Evolutionary conservation across 1,284 basidiomycete genomes (phyloP).

Genomic region (Kwoniella shivajii): DNA sequence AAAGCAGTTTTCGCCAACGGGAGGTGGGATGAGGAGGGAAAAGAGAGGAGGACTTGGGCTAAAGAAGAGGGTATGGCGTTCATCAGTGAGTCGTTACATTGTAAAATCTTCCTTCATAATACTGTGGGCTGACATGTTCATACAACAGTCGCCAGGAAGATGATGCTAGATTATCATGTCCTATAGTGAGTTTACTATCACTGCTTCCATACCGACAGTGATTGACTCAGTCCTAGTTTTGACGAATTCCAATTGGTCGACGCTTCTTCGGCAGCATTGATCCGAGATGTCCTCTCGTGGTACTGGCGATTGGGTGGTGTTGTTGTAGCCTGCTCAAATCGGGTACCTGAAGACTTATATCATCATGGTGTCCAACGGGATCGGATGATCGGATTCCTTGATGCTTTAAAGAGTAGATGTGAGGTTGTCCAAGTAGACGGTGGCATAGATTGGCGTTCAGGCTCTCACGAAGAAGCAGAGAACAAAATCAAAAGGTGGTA

Average conservation of each 20-base stretch:
- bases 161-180: slow-evolving; percentile 54
- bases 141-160: slow-evolving; percentile 47
- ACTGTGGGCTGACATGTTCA: not conserved
- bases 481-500: slow-evolving; percentile 41
- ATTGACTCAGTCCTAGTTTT: slow-evolving; percentile 52
- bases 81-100: slow-evolving; percentile 39
- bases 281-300: slow-evolving; percentile 71
- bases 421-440: slow-evolving; percentile 63
- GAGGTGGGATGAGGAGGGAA: slow-evolving; percentile 46
- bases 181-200: slow-evolving; percentile 49
- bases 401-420: slow-evolving; percentile 65
- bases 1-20: slow-evolving; percentile 55
- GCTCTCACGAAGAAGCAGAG: slow-evolving; percentile 21
- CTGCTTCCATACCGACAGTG: not conserved
- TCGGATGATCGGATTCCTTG: slow-evolving; percentile 66
- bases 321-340: slow-evolving; percentile 63
- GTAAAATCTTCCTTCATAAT: not conserved
- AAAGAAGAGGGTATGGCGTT: slow-evolving; percentile 52
- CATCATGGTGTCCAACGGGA: slow-evolving; percentile 69
- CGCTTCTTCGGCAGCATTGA: slow-evolving; percentile 65
- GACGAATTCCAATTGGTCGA: slow-evolving; percentile 75
- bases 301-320: slow-evolving; percentile 76
- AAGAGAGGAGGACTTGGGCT: slow-evolving; percentile 33
- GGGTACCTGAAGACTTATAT: slow-evolving; percentile 69
- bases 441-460: slow-evolving; percentile 56